Evolutionary conservation across 805 yeast genomes (phyloP).

Genomic region (Nakazawaea peltata): DNA sequence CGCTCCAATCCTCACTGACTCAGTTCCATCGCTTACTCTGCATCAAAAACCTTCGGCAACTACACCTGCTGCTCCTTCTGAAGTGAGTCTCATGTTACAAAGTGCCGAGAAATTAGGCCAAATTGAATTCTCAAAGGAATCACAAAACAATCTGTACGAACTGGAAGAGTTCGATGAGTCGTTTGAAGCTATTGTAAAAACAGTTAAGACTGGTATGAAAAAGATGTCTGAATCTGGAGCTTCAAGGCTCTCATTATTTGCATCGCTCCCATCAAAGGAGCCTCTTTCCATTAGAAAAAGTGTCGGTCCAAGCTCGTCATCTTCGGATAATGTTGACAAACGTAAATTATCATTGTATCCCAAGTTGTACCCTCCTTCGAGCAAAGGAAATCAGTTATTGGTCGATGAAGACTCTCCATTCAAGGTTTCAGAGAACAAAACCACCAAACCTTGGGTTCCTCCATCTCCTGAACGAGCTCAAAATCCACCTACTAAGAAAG

Average conservation of each 20-base stretch:
- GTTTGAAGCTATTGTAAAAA: slow-evolving; percentile 6
- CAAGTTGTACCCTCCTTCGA: not conserved
- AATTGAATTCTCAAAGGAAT: not conserved
- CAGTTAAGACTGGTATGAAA: slow-evolving; percentile 12
- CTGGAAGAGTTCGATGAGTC: slow-evolving; percentile 2
- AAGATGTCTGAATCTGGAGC: too few relatives aligned
- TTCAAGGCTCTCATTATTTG: slow-evolving; percentile 18
- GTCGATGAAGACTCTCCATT: slow-evolving; percentile 8
- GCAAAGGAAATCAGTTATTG: not conserved
- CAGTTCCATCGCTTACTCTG: too few relatives aligned
- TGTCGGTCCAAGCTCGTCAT: too few relatives aligned
- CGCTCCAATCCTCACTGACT: too few relatives aligned
- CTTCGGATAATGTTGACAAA: not conserved
- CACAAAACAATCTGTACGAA: too few relatives aligned
- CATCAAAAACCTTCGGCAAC: not conserved
- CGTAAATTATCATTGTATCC: not conserved
- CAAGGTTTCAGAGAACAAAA: not conserved
- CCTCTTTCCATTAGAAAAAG: slow-evolving; percentile 21
- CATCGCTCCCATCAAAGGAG: slow-evolving; percentile 20
- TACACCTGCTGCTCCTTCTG: not conserved
- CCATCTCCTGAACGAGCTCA: not conserved
- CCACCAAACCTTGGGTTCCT: not conserved
- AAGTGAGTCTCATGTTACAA: slow-evolving; percentile 4
- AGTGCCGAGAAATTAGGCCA: slow-evolving; percentile 9
- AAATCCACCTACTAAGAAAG: too few relatives aligned